phyloP scores from a whole-genome alignment of 1,284 basidiomycete genomes.

The Heterobasidion occidentale region DNA sequence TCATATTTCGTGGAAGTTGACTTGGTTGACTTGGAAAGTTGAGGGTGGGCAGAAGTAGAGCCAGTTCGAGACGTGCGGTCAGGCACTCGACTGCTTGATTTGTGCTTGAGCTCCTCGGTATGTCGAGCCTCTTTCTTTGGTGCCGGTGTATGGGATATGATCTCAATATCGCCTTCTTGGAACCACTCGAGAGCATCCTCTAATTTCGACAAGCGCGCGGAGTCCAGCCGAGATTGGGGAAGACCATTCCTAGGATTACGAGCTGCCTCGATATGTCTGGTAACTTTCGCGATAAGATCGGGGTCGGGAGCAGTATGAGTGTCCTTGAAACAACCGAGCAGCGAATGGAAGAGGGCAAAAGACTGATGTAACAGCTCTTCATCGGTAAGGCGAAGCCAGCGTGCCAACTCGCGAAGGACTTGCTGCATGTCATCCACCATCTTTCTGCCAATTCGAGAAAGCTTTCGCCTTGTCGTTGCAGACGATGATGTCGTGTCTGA shows the following conservation, averaged over 20 bases:
- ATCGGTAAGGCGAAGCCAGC: slow-evolving; percentile 89
- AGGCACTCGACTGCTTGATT: too few relatives aligned
- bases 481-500: slow-evolving; percentile 18
- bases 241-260: slow-evolving; percentile 29
- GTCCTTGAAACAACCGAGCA: slow-evolving; percentile 64
- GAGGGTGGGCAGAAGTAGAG: neutral
- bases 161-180: slow-evolving; percentile 38
- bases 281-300: slow-evolving; percentile 45
- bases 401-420: slow-evolving; percentile 69
- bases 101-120: too few relatives aligned
- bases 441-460: slow-evolving; percentile 49
- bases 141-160: slow-evolving; percentile 21
- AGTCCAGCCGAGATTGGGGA: slow-evolving; percentile 48
- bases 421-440: slow-evolving; percentile 76
- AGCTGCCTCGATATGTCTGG: slow-evolving; percentile 50
- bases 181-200: slow-evolving; percentile 52
- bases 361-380: slow-evolving; percentile 84
- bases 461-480: slow-evolving; percentile 20
- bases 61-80: neutral
- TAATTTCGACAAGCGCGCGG: slow-evolving; percentile 46
- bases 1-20: slow-evolving; percentile 22
- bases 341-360: slow-evolving; percentile 70
- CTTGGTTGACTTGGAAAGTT: slow-evolving; percentile 14
- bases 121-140: neutral
- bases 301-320: slow-evolving; percentile 43